Evolutionary conservation across 2,329 filamentous ascomycete species (phyloP).

Genomic region (Calonectria henricotiae): DNA sequence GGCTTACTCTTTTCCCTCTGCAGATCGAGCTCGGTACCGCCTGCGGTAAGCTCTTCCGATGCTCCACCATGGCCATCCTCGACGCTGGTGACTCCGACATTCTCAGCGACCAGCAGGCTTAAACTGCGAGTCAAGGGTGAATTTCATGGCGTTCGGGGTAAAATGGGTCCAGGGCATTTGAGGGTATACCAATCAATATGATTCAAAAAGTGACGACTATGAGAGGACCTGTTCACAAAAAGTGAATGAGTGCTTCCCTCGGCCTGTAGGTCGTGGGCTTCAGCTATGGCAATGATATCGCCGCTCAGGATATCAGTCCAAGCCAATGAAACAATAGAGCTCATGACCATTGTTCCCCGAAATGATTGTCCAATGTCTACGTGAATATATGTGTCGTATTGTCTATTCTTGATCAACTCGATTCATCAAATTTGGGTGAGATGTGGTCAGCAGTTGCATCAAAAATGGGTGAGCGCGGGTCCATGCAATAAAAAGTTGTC

Average conservation of each 20-base stretch:
- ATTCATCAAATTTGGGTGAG: not conserved
- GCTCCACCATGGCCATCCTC: constrained; percentile 96
- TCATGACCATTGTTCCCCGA: constrained; percentile 57
- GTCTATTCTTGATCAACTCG: not conserved
- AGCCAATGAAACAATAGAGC: constrained; percentile 59
- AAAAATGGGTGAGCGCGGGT: not conserved
- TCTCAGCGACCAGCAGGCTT: constrained; percentile 82
- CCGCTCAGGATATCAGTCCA: constrained; percentile 45
- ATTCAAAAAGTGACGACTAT: constrained; percentile 56
- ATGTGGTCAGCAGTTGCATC: not conserved
- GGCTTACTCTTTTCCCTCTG: constrained; percentile 71
- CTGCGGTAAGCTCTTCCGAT: constrained; percentile 99
- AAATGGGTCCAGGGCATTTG: constrained; percentile 57
- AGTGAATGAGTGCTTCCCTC: constrained; percentile 47
- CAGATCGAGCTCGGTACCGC: constrained; percentile 99
- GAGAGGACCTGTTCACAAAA: constrained; percentile 46
- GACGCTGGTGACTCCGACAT: constrained; percentile 99
- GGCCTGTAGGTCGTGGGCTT: constrained; percentile 51
- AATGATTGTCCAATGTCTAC: constrained; percentile 25
- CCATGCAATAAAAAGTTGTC: no score
- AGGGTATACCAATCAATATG: constrained; percentile 60
- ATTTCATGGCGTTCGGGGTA: constrained; percentile 65
- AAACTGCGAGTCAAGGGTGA: constrained; percentile 57
- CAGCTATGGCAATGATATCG: constrained; percentile 45
- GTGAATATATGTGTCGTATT: not conserved